Conservation (phyloP, 2,329 filamentous ascomycete species). For the Penicillium rolfsii region DNA sequence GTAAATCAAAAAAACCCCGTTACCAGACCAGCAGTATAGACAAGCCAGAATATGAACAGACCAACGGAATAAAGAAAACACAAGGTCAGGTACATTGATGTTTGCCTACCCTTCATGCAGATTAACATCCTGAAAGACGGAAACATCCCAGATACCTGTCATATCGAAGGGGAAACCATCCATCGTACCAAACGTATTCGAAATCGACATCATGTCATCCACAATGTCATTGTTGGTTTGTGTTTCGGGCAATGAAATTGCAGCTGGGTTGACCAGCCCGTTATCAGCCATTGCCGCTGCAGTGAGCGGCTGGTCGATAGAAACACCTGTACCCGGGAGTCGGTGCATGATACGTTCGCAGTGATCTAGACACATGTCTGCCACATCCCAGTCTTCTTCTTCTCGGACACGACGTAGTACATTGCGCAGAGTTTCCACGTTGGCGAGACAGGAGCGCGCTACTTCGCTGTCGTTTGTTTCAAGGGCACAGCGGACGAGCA, state of each 20-base stretch:
- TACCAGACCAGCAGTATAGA: not conserved
- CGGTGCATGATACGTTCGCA: constrained; percentile 51
- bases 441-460: constrained; percentile 50
- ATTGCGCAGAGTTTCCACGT: constrained; percentile 53
- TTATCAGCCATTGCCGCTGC: constrained; percentile 30
- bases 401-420: constrained; percentile 53
- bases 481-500: constrained; percentile 56
- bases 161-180: constrained; percentile 52
- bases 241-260: constrained; percentile 48
- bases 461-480: constrained; percentile 54
- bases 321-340: constrained; percentile 36
- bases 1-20: not conserved
- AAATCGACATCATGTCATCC: constrained; percentile 53
- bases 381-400: constrained; percentile 60
- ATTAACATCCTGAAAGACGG: constrained; percentile 47
- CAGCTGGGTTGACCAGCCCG: constrained; percentile 43
- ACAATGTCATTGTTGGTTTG: constrained; percentile 52
- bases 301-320: constrained; percentile 24
- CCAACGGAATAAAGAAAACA: not conserved
- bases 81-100: not conserved
- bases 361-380: constrained; percentile 58
- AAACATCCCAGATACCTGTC: constrained; percentile 52
- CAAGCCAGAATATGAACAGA: not conserved
- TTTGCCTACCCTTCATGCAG: constrained; percentile 21
- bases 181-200: constrained; percentile 50